Conservation (phyloP, 2,329 filamentous ascomycete genomes). For the Cladosporium oxysporum region DNA sequence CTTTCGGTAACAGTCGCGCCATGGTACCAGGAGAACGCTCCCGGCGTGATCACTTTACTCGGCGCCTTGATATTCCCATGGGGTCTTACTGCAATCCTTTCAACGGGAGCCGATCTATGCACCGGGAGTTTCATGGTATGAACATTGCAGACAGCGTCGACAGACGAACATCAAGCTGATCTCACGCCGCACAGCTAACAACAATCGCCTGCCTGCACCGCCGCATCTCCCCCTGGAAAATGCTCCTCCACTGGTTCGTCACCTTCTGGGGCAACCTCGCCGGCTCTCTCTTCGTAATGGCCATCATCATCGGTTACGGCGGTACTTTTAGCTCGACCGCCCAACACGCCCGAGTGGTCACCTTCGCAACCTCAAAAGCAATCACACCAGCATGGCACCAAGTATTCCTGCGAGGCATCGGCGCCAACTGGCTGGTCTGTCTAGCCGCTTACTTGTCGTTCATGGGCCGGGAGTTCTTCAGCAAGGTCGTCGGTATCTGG, state of each 20-base stretch:
- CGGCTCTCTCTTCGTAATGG: constrained; percentile 36
- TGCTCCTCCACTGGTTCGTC: constrained; percentile 34
- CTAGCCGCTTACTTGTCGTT: constrained; percentile 53
- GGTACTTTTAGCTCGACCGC: constrained; percentile 38
- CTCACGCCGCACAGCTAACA: constrained; percentile 40
- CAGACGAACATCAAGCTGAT: background rate
- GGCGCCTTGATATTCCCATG: constrained; percentile 40
- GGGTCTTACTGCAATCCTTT: constrained; percentile 35
- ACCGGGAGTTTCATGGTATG: constrained; percentile 37
- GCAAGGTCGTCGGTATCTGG: constrained; percentile 59
- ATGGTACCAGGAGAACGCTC: constrained; percentile 38
- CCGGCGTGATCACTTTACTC: constrained; percentile 36
- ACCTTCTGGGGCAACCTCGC: constrained; percentile 38
- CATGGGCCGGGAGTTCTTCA: constrained; percentile 53
- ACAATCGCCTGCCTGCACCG: constrained; percentile 48
- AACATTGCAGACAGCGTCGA: background rate
- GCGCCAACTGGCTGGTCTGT: constrained; percentile 60
- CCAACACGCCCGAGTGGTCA: constrained; percentile 48
- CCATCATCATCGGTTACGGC: constrained; percentile 34
- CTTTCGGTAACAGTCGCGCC: constrained; percentile 31
- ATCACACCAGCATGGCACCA: constrained; percentile 52
- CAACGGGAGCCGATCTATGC: constrained; percentile 39
- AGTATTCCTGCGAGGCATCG: constrained; percentile 57
- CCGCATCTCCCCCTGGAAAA: constrained; percentile 31
- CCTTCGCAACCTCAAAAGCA: constrained; percentile 53